These are phyloP conservation scores for Xylaria multiplex DNA, from an alignment of 2,329 filamentous ascomycete species.

Conservation along the genomic window DNA sequence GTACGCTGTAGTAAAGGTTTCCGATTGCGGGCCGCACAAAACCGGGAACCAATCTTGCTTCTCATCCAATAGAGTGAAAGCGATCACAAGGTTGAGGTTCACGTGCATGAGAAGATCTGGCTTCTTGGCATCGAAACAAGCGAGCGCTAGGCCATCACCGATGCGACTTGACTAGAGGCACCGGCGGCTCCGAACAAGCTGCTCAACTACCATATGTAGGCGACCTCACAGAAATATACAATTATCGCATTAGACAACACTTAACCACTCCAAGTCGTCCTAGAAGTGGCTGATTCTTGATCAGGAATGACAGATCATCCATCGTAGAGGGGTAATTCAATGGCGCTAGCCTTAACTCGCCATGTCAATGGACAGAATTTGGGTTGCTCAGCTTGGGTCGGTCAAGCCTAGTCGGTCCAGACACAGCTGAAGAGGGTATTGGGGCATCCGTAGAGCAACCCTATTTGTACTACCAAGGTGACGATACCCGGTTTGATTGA, in stretches of 20 bases:
- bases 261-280: not conserved
- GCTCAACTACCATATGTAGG: slow-evolving; percentile 16
- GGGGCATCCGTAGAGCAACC: slow-evolving; percentile 12
- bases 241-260: not conserved
- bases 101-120: slow-evolving; percentile 11
- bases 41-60: slow-evolving; percentile 8
- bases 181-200: slow-evolving; percentile 20
- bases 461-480: slow-evolving; percentile 5
- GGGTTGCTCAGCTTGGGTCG: slow-evolving; percentile 18
- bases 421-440: slow-evolving; percentile 31
- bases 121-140: slow-evolving; percentile 16
- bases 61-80: slow-evolving; percentile 16
- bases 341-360: slow-evolving; percentile 22
- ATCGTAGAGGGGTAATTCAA: not conserved
- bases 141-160: slow-evolving; percentile 11
- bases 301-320: slow-evolving; percentile 15
- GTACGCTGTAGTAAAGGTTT: not conserved
- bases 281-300: not conserved
- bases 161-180: slow-evolving; percentile 1
- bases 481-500: slow-evolving; percentile 6
- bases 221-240: slow-evolving; percentile 12
- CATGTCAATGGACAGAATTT: slow-evolving; percentile 2
- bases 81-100: slow-evolving; percentile 7
- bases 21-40: not conserved
- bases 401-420: slow-evolving; percentile 12